A percentile compares a stretch with the other conserved stretches of the same genome.
Evolutionary conservation across 1,139 yeast genomes (phyloP).

Genomic region (Zygoascus sp.): DNA sequence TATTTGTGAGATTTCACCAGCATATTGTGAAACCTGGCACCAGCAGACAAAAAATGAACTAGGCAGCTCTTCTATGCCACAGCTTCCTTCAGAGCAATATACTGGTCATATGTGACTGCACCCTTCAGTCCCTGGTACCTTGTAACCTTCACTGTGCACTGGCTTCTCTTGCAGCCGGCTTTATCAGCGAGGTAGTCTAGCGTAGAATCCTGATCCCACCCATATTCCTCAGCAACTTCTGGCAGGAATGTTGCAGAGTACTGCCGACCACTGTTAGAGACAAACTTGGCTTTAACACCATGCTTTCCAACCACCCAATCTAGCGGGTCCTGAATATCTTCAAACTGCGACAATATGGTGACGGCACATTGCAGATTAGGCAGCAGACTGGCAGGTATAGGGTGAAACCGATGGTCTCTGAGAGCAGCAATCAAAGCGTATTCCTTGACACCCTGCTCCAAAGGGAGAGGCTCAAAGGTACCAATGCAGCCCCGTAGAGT

Average conservation of each 20-base stretch:
- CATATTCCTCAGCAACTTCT: conserved; percentile 84
- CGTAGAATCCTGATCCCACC: conserved; percentile 74
- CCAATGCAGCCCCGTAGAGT: conserved; percentile 92
- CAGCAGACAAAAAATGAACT: too few relatives aligned
- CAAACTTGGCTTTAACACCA: conserved; percentile 64
- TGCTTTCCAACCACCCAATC: conserved; percentile 83
- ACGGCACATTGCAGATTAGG: conserved; percentile 48
- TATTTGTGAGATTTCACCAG: too few relatives aligned
- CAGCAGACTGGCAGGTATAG: conserved; percentile 58
- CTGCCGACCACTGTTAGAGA: conserved; percentile 30
- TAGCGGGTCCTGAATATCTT: conserved; percentile 43
- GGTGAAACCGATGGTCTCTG: conserved; percentile 71
- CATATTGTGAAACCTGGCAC: too few relatives aligned
- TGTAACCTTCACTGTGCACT: conserved; percentile 26
- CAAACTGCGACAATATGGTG: conserved; percentile 63
- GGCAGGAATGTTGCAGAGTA: conserved; percentile 80
- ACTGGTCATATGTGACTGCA: conserved; percentile 30
- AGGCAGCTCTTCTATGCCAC: background rate
- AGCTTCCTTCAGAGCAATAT: conserved; percentile 15
- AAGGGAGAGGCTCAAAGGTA: conserved; percentile 52
- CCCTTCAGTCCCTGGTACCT: conserved; percentile 37
- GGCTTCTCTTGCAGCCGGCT: conserved; percentile 46
- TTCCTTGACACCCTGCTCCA: conserved; percentile 55
- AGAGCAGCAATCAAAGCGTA: conserved; percentile 70
- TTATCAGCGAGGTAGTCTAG: conserved; percentile 64